Evolutionary conservation across 495 filamentous ascomycete genomes (phyloP).

Genomic region (Penicillium paxilli): DNA sequence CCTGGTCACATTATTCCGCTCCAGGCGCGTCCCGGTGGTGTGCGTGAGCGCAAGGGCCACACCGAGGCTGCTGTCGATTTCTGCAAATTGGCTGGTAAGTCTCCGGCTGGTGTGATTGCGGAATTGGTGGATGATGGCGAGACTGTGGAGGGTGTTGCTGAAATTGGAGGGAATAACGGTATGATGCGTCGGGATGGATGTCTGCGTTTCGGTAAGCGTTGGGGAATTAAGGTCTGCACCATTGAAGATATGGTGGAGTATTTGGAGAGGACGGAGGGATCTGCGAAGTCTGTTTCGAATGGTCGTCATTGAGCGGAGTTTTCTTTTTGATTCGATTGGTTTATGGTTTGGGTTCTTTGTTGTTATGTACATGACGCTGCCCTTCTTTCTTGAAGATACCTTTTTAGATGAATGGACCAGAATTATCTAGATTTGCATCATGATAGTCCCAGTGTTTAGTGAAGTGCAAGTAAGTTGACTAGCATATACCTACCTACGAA

Average conservation of each 20-base stretch:
- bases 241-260: constrained; percentile 87
- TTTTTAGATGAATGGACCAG: constrained; percentile 24
- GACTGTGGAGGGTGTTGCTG: constrained; percentile 58
- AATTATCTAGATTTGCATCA: constrained; percentile 10
- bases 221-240: constrained; percentile 90
- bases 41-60: constrained; percentile 76
- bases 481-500: too few species aligned
- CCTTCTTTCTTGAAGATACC: constrained; percentile 16
- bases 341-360: constrained; percentile 14
- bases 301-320: constrained; percentile 33
- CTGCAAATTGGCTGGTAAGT: constrained; percentile 75
- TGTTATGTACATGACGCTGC: constrained; percentile 21
- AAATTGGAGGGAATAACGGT: constrained; percentile 59
- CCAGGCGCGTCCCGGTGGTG: constrained; percentile 75
- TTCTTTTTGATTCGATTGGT: constrained; percentile 2
- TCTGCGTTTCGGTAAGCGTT: constrained; percentile 81
- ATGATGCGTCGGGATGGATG: constrained; percentile 96
- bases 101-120: constrained; percentile 76
- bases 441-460: background rate
- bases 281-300: constrained; percentile 26
- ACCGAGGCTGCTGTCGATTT: constrained; percentile 92
- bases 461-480: background rate
- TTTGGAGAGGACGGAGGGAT: constrained; percentile 58
- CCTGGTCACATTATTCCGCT: constrained; percentile 93
- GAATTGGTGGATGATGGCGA: constrained; percentile 82